Evolutionary conservation across 2,329 filamentous ascomycete genomes (phyloP), one percentile per base, ranked within the genome.

Genomic region (Stagonosporopsis cucurbitacearum): DNA sequence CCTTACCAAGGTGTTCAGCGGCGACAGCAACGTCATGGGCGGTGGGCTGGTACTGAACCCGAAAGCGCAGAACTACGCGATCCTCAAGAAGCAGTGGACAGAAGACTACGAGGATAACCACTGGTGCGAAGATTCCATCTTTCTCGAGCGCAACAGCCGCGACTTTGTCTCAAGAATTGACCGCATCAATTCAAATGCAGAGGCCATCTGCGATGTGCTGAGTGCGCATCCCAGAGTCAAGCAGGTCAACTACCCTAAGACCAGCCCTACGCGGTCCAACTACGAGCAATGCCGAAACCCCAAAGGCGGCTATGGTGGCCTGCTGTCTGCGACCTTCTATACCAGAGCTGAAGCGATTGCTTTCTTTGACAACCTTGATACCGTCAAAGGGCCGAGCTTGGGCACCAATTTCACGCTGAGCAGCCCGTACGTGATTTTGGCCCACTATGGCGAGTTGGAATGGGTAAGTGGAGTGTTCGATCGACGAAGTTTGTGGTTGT

Each of bases 21-120:
- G 95, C 46, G 95, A 97, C 76, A 95, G 91, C 75, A 98, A 99
- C 75, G 95, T 99, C 64, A 98, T 98, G 94, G 95, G 93, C 55
- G 95, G 95, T 52, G 90, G 88, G 62, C 79, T 82, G 13, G 81
- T 89, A 15, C 76, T 89, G 48, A 89, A 89, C 59, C 85, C 86
- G 0, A 84, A 87, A 53, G 81, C 87, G n/a, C 85, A 79, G 41
- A 89, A 88, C 77, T 96, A 96, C 74, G 51, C 73, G 2, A 65
- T 77, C 0, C 76, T 99, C n/a, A 94, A 92, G 71, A 71, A 79
- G 5, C 81, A 82, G n/a, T 85, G 91, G 72, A 77, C 78, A 4
- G 73, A 75, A 8, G 85, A 90, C 39, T 95, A 90, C 72, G 91
- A 96, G 76, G 92, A 97, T 74, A 92, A 90, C 50, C 92, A 95